A percentile compares a stretch with the other conserved stretches of the same genome.
Conservation (phyloP, 2,329 filamentous ascomycete species). For the Trichoderma lentiforme region DNA sequence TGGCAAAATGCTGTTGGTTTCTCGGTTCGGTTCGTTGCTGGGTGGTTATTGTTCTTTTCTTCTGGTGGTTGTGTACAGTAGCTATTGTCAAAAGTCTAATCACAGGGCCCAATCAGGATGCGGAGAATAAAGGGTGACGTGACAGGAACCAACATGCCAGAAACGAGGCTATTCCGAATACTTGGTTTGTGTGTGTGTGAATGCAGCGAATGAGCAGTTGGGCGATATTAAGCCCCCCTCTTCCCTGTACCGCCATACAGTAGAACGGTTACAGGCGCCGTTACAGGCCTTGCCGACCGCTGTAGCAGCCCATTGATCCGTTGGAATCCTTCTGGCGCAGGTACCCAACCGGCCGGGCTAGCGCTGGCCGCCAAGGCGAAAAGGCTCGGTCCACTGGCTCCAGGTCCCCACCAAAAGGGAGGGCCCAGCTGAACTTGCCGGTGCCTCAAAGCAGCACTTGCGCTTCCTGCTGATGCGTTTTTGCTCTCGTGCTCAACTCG, state of each 20-base stretch:
- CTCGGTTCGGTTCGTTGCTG: background rate
- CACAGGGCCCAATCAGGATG: background rate
- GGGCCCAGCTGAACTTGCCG: background rate
- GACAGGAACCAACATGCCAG: background rate
- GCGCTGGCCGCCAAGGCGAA: constrained; percentile 3
- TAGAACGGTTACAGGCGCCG: background rate
- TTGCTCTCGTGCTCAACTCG: constrained; percentile 13
- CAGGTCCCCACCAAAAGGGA: constrained; percentile 1
- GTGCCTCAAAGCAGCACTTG: background rate
- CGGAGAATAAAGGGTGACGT: background rate
- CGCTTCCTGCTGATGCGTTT: constrained; percentile 8
- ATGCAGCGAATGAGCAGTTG: background rate
- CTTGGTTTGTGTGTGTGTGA: background rate
- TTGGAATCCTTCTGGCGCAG: background rate
- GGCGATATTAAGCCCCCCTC: background rate
- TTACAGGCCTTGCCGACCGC: background rate
- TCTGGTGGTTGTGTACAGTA: background rate
- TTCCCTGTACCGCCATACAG: background rate
- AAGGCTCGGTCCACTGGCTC: background rate
- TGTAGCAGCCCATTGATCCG: background rate
- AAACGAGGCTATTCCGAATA: background rate
- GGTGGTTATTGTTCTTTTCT: background rate
- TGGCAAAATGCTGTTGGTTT: background rate
- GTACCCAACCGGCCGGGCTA: background rate
- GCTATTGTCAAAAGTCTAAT: background rate